Evolutionary conservation across 2,329 filamentous ascomycete genomes (phyloP).

Genomic region (Grosmannia penicillata): DNA sequence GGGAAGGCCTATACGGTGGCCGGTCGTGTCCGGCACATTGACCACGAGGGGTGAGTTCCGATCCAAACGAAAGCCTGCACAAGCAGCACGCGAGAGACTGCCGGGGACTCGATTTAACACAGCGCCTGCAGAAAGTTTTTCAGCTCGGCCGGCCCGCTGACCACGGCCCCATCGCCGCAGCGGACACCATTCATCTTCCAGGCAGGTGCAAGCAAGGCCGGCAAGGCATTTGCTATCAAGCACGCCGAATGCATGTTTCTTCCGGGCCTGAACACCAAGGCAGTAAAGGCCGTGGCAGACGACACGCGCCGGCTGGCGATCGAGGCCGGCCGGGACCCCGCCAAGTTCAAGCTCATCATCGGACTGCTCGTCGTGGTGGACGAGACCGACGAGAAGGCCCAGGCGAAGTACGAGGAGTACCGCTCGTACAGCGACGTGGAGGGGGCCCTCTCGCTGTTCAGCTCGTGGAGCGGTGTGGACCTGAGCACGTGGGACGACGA

Average conservation of each 20-base stretch:
- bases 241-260: constrained; percentile 13
- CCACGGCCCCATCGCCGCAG: constrained; percentile 5
- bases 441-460: constrained; percentile 4
- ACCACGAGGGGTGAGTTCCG: constrained; percentile 1
- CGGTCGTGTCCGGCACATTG: neutral
- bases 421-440: constrained; percentile 3
- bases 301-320: constrained; percentile 5
- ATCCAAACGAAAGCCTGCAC: too few relatives aligned
- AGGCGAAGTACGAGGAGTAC: constrained; percentile 10
- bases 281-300: neutral
- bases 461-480: constrained; percentile 13
- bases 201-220: constrained; percentile 11
- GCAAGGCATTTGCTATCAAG: constrained; percentile 11
- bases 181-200: constrained; percentile 13
- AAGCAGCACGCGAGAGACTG: neutral
- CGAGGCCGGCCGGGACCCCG: constrained; percentile 9
- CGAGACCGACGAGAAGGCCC: constrained; percentile 10
- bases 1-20: constrained; percentile 4
- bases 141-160: neutral
- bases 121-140: neutral
- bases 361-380: constrained; percentile 11
- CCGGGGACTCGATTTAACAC: too few relatives aligned
- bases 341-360: constrained; percentile 11
- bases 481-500: constrained; percentile 12
- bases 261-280: constrained; percentile 6